Percentiles rank a stretch among this genome's conserved stretches.
phyloP scores from a whole-genome alignment of 202 grass and related monocot species.

The Tripidium arundinaceum region DNA sequence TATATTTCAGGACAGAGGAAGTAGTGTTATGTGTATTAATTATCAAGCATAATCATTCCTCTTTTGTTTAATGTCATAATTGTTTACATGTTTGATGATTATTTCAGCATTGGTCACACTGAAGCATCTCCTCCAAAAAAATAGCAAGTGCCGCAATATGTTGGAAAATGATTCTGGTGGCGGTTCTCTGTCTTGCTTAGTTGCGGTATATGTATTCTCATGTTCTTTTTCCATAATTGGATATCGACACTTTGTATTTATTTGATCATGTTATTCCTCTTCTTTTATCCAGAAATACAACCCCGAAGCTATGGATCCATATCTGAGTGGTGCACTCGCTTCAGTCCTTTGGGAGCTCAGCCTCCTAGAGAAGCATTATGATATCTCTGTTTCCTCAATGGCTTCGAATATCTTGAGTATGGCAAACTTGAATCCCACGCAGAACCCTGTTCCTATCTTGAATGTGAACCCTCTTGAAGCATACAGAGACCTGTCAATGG shows the following conservation, averaged over 20 bases:
- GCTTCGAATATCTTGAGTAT: constrained; percentile 69
- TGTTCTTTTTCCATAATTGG: constrained; percentile 16
- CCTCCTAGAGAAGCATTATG: constrained; percentile 83
- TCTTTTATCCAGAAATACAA: constrained; percentile 75
- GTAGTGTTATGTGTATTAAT: not conserved
- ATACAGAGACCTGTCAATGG: constrained; percentile 61
- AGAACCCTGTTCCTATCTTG: constrained; percentile 62
- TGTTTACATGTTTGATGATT: constrained; percentile 2
- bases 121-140: constrained; percentile 90
- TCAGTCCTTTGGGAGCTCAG: constrained; percentile 95
- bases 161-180: constrained; percentile 95
- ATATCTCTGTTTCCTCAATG: constrained; percentile 60
- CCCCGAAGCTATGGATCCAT: constrained; percentile 78
- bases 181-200: constrained; percentile 79
- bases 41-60: not conserved
- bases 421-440: constrained; percentile 61
- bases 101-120: constrained; percentile 74
- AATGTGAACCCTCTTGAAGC: constrained; percentile 66
- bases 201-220: constrained; percentile 52
- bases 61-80: not conserved
- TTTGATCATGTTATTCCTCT: not conserved
- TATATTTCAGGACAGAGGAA: too few relatives aligned
- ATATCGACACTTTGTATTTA: not conserved
- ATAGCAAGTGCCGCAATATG: constrained; percentile 84
- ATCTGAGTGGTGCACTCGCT: constrained; percentile 82